Evolutionary conservation across 495 filamentous ascomycete species (phyloP).

Genomic region (Penicillium cinerascens): DNA sequence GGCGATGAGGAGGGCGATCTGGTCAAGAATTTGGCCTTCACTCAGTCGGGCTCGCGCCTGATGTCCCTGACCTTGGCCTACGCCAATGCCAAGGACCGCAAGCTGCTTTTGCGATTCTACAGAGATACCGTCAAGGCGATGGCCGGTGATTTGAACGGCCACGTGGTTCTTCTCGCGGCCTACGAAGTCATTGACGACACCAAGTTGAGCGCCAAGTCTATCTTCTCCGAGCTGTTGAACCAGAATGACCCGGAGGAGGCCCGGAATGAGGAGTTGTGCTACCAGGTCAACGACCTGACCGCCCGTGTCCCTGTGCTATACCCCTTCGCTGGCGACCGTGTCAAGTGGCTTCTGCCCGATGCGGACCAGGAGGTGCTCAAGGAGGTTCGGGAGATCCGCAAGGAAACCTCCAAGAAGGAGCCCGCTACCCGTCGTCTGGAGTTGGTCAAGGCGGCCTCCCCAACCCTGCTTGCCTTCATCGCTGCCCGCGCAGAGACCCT

Average conservation of each 20-base stretch:
- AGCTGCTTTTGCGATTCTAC: constrained; percentile 78
- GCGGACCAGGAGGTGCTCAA: constrained; percentile 61
- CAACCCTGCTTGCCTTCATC: constrained; percentile 69
- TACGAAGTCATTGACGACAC: constrained; percentile 95
- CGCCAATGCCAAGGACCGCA: constrained; percentile 87
- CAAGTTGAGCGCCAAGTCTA: constrained; percentile 75
- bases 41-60: constrained; percentile 77
- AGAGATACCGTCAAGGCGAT: constrained; percentile 81
- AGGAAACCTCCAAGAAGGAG: constrained; percentile 88
- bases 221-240: constrained; percentile 78
- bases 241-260: constrained; percentile 56
- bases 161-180: constrained; percentile 75
- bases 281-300: constrained; percentile 61
- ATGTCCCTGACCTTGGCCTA: constrained; percentile 78
- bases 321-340: constrained; percentile 69
- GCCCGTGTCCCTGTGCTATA: constrained; percentile 81
- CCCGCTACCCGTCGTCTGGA: constrained; percentile 69
- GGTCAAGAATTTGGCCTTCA: constrained; percentile 93
- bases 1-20: constrained; percentile 85
- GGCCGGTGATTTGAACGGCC: constrained; percentile 72
- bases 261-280: constrained; percentile 57
- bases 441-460: constrained; percentile 55
- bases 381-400: constrained; percentile 71
- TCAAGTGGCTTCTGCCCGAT: constrained; percentile 63
- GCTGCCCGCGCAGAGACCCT: constrained; percentile 62